Evolutionary conservation across 2,329 filamentous ascomycete genomes (phyloP).

Genomic region (Nemania serpens): DNA sequence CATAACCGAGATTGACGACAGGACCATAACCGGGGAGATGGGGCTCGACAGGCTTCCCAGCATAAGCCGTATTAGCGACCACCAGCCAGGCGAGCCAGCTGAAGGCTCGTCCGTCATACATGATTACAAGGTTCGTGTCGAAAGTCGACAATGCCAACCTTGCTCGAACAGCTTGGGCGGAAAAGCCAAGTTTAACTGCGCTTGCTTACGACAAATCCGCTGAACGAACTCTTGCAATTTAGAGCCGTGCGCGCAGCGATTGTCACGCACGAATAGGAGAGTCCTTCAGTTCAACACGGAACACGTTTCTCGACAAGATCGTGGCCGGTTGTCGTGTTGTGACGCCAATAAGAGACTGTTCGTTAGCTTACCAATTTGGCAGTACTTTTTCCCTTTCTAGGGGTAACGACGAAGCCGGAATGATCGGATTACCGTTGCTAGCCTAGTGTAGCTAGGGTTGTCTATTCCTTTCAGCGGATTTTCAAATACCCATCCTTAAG

Average conservation of each 20-base stretch:
- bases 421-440: too few species aligned
- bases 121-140: not conserved
- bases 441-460: not conserved
- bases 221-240: too few species aligned
- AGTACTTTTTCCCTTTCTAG: too few species aligned
- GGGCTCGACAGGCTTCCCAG: not conserved
- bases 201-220: not conserved
- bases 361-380: too few species aligned
- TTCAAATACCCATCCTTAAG: not conserved
- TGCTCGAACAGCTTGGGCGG: not conserved
- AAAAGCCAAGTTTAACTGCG: not conserved
- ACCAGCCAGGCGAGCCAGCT: constrained; percentile 4
- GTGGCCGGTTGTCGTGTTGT: not conserved
- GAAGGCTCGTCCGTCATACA: not conserved
- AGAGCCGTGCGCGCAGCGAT: not conserved
- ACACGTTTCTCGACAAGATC: not conserved
- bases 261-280: constrained; percentile 4
- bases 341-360: not conserved
- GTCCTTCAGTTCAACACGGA: not conserved
- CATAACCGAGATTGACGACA: constrained; percentile 35
- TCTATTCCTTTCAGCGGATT: constrained; percentile 1
- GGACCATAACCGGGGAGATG: not conserved
- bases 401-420: too few species aligned
- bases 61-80: not conserved
- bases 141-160: not conserved